Conservation (phyloP, 805 yeast genomes). For the Kockiozyma suomiensis region DNA sequence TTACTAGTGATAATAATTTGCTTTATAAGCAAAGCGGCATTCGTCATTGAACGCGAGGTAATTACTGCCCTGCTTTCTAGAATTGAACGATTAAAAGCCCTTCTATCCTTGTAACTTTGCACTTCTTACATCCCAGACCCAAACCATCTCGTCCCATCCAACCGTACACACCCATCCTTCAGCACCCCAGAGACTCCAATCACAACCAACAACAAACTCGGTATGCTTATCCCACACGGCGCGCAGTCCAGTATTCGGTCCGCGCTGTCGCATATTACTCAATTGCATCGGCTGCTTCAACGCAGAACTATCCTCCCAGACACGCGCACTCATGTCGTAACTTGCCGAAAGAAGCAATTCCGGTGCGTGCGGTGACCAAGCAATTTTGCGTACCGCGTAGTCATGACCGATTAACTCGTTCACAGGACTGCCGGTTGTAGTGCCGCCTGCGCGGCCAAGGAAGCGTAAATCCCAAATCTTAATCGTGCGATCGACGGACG, state of each 20-base stretch:
- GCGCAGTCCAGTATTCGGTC: conserved; percentile 54
- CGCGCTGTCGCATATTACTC: conserved; percentile 47
- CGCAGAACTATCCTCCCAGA: conserved; percentile 78
- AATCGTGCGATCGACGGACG: conserved; percentile 86
- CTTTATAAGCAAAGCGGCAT: no score
- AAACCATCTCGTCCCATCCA: conserved; percentile 96
- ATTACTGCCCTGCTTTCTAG: no score
- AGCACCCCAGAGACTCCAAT: conserved; percentile 95
- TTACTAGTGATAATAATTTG: no score
- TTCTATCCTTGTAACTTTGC: not conserved
- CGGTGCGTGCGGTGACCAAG: conserved; percentile 88
- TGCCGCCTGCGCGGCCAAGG: conserved; percentile 40
- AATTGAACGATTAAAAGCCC: no score
- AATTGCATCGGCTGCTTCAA: conserved; percentile 51
- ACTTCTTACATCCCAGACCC: conserved; percentile 74
- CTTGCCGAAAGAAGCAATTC: conserved; percentile 73
- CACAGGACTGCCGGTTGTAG: conserved; percentile 53
- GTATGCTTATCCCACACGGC: conserved; percentile 68
- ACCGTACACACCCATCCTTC: conserved; percentile 95
- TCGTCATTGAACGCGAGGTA: no score
- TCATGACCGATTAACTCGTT: conserved; percentile 86
- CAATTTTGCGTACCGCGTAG: conserved; percentile 77
- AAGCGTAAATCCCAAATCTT: conserved; percentile 87
- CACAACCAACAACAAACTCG: conserved; percentile 91
- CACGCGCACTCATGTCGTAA: conserved; percentile 88